Evolutionary conservation across 2,329 filamentous ascomycete species (phyloP).

Genomic region (Trichothecium sympodiale): DNA sequence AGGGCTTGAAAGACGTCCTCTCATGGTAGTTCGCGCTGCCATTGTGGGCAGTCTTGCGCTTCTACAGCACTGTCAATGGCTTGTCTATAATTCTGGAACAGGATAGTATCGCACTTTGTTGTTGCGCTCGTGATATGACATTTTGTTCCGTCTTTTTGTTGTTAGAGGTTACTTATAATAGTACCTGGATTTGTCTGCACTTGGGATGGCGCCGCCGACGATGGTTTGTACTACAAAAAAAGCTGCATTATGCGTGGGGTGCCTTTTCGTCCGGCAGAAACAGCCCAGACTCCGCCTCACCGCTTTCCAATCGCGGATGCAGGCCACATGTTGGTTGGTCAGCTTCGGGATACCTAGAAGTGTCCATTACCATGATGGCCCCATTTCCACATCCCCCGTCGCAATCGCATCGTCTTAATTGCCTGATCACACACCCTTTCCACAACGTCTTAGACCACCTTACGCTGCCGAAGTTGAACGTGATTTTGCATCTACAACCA

Average conservation of each 20-base stretch:
- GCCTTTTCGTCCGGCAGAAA: slow-evolving; percentile 5
- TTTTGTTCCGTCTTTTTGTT: no score
- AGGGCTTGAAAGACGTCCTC: slow-evolving; percentile 49
- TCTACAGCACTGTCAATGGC: no score
- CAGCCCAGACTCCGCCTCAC: slow-evolving; percentile 1
- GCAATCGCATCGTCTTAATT: background rate
- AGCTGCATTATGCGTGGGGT: slow-evolving; percentile 1
- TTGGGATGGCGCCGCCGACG: background rate
- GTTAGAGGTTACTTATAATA: background rate
- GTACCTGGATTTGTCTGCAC: background rate
- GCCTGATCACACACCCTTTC: no score
- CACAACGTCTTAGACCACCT: no score
- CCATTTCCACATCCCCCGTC: background rate
- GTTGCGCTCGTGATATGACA: slow-evolving; percentile 21
- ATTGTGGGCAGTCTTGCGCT: slow-evolving; percentile 36
- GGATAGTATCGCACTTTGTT: slow-evolving; percentile 16
- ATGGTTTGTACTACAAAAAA: slow-evolving; percentile 3
- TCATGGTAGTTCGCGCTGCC: slow-evolving; percentile 19
- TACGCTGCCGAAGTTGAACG: no score
- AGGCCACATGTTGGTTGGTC: slow-evolving; percentile 10
- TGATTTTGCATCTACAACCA: slow-evolving; percentile 6
- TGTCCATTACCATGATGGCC: background rate
- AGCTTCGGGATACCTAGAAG: slow-evolving; percentile 5
- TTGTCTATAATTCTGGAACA: no score
- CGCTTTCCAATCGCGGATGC: slow-evolving; percentile 4